Conservation (phyloP, 2,329 filamentous ascomycete genomes). For the Diaporthe sp. region DNA sequence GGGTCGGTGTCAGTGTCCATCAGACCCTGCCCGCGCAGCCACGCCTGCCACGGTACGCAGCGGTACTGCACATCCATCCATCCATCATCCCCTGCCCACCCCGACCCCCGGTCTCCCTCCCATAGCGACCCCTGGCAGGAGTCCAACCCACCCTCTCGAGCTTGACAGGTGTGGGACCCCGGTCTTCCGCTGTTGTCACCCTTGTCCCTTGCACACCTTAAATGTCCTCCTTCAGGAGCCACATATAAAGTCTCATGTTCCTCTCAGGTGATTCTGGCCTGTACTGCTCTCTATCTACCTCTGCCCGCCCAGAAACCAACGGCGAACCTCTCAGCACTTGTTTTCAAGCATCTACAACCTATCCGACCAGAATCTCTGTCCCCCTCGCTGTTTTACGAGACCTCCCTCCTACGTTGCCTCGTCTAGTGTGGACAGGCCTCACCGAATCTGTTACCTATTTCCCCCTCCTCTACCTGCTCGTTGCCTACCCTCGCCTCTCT, state of each 20-base stretch:
- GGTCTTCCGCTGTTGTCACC: conserved; percentile 15
- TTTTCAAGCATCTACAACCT: not conserved
- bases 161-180: conserved; percentile 22
- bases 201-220: conserved; percentile 35
- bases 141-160: conserved; percentile 28
- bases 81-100: not conserved
- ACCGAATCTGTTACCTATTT: not conserved
- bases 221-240: conserved; percentile 17
- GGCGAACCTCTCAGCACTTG: not conserved
- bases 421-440: not conserved
- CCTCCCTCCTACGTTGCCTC: not conserved
- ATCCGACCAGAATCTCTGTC: not conserved
- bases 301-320: not conserved
- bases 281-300: conserved; percentile 6
- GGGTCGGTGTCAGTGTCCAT: conserved; percentile 13
- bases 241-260: conserved; percentile 33
- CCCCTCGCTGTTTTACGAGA: conserved; percentile 3
- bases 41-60: conserved; percentile 11
- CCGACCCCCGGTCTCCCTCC: not conserved
- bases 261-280: not conserved
- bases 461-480: not conserved
- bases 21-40: conserved; percentile 6
- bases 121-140: conserved; percentile 15
- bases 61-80: not conserved
- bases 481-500: not conserved